Conservation (phyloP, 495 filamentous ascomycete genomes). For the Neurospora sp. region DNA sequence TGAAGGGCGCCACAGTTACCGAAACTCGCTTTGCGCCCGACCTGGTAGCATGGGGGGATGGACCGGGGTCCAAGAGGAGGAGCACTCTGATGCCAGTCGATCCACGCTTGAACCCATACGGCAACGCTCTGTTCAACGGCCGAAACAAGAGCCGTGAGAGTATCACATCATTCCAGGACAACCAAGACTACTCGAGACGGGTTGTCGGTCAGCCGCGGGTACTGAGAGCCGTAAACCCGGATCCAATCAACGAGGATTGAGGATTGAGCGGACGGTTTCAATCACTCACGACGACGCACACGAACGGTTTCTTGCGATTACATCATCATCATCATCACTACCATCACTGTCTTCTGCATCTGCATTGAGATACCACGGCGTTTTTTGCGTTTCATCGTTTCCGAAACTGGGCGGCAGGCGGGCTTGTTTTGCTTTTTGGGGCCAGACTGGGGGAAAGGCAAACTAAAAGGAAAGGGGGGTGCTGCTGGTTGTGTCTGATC, state of each 20-base stretch:
- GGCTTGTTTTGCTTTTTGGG: neutral
- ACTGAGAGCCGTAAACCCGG: conserved; percentile 44
- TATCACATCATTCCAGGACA: conserved; percentile 44
- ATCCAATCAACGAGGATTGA: conserved; percentile 26
- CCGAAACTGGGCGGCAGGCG: neutral
- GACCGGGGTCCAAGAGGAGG: conserved; percentile 20
- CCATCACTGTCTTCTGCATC: neutral
- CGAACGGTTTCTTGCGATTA: neutral
- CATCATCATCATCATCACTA: neutral
- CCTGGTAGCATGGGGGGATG: neutral
- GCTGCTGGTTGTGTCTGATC: neutral
- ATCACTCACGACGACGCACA: neutral
- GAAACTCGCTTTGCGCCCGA: conserved; percentile 12
- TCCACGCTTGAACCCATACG: conserved; percentile 44
- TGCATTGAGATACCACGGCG: neutral
- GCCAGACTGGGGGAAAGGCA: neutral
- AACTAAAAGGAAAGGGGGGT: neutral
- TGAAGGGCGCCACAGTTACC: conserved; percentile 25
- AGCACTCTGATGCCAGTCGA: conserved; percentile 45
- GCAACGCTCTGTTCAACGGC: conserved; percentile 34
- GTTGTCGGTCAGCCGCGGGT: conserved; percentile 31
- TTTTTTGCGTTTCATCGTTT: neutral
- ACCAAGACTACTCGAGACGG: conserved; percentile 45
- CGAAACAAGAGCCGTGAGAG: conserved; percentile 44
- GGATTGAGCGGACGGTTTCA: neutral